Conservation (phyloP, 176 grass and related monocot genomes). For the Aegilops longissima region DNA sequence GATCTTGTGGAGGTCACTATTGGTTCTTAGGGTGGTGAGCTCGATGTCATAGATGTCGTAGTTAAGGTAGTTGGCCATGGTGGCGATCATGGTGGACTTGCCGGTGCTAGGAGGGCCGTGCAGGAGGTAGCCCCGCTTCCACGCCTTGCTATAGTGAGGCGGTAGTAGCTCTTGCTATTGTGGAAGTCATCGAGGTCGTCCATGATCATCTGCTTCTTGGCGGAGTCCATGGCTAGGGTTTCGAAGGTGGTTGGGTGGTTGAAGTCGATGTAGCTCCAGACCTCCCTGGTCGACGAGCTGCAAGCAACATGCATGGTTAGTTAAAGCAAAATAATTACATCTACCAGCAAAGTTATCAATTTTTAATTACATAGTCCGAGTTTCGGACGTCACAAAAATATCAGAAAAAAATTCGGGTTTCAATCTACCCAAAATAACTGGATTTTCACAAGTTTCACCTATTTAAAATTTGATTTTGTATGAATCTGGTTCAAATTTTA, state of each 20-base stretch:
- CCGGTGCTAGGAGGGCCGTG: conserved; percentile 8
- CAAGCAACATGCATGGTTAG: too few relatives aligned
- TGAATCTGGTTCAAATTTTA: too few relatives aligned
- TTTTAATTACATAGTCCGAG: too few relatives aligned
- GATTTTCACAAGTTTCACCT: too few relatives aligned
- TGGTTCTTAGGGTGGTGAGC: background rate
- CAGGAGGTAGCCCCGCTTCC: conserved; percentile 32
- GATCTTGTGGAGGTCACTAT: conserved; percentile 44
- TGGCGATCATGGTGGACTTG: conserved; percentile 33
- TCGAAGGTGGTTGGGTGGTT: background rate
- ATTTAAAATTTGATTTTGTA: too few relatives aligned
- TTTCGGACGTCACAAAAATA: too few relatives aligned
- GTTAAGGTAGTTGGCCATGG: conserved; percentile 34
- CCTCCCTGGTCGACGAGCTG: too few relatives aligned
- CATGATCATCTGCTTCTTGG: conserved; percentile 17
- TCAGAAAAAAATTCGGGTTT: too few relatives aligned
- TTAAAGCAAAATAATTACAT: too few relatives aligned
- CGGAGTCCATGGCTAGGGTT: conserved; percentile 28
- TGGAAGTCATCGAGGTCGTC: conserved; percentile 23
- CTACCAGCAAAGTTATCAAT: too few relatives aligned
- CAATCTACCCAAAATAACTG: too few relatives aligned
- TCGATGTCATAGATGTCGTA: conserved; percentile 33
- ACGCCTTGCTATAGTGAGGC: conserved; percentile 6
- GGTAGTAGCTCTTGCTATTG: conserved; percentile 14
- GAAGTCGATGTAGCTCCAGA: too few relatives aligned